Evolutionary conservation across 192 early-diverging fungal species (phyloP).

Genomic region (Thoreauomyces humboldtii): DNA sequence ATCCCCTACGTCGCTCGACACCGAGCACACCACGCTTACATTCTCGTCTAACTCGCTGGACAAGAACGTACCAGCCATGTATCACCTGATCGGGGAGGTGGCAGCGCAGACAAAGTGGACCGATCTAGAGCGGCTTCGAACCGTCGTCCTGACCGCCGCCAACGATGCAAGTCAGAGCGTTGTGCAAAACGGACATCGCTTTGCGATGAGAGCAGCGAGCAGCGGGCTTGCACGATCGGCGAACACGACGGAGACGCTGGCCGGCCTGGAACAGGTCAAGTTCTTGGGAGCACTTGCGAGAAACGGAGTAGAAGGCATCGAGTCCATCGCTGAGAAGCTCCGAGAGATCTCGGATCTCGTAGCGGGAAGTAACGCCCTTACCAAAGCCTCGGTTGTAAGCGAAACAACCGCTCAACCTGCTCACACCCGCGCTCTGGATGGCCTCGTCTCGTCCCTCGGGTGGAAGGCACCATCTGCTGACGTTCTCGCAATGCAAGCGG

Average conservation of each 20-base stretch:
- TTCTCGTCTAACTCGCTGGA: conserved; percentile 44
- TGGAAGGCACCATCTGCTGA: no score
- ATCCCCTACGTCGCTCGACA: not conserved
- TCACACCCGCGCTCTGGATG: conserved; percentile 27
- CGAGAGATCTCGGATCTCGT: conserved; percentile 1
- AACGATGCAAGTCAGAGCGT: conserved; percentile 74
- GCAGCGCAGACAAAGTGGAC: conserved; percentile 63
- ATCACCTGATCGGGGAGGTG: conserved; percentile 69
- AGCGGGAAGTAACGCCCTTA: conserved; percentile 19
- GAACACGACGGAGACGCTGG: conserved; percentile 48
- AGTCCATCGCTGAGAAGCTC: conserved; percentile 33
- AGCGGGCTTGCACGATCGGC: conserved; percentile 59
- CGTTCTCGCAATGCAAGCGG: no score
- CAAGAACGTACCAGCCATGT: conserved; percentile 72
- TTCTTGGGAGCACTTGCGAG: conserved; percentile 76
- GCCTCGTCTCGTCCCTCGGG: no score
- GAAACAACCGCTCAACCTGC: not conserved
- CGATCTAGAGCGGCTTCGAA: conserved; percentile 66
- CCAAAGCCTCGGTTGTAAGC: conserved; percentile 29
- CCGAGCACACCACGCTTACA: not conserved
- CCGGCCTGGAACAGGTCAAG: conserved; percentile 68
- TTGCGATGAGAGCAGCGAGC: conserved; percentile 55
- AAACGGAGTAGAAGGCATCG: conserved; percentile 63
- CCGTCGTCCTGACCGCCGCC: conserved; percentile 69
- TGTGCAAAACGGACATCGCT: conserved; percentile 77